Percentiles rank a stretch among this genome's conserved stretches.
phyloP scores from a whole-genome alignment of 2,329 filamentous ascomycete genomes.

The Phialophora verrucosa region DNA sequence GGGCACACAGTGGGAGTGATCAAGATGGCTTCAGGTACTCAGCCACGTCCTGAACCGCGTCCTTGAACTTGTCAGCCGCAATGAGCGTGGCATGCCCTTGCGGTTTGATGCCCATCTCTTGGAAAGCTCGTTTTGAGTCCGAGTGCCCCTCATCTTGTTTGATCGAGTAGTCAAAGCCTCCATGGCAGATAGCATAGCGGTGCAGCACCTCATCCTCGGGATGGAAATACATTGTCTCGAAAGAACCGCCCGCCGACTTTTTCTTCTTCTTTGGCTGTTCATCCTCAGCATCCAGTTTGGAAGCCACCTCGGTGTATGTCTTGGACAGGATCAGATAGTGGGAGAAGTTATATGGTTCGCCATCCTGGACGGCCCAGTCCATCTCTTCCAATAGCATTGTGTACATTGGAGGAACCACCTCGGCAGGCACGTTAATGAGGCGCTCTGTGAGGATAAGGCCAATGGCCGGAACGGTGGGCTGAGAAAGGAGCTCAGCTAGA shows the following conservation, averaged over 20 bases:
- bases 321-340: conserved; percentile 93
- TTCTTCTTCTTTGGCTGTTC: conserved; percentile 70
- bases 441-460: conserved; percentile 90
- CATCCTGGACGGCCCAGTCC: conserved; percentile 82
- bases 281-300: conserved; percentile 73
- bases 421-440: conserved; percentile 94
- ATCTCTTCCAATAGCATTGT: conserved; percentile 92
- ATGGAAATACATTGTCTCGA: conserved; percentile 85
- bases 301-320: conserved; percentile 88
- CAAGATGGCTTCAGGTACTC: conserved; percentile 68
- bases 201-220: conserved; percentile 91
- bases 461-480: conserved; percentile 64
- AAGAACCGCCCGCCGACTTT: conserved; percentile 57
- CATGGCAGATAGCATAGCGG: conserved; percentile 72
- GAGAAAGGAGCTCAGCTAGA: conserved; percentile 64
- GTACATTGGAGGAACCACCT: conserved; percentile 93
- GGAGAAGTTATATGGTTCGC: conserved; percentile 89
- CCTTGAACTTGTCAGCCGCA: conserved; percentile 76
- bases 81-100: conserved; percentile 86
- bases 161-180: conserved; percentile 78
- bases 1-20: conserved; percentile 56
- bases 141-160: conserved; percentile 76
- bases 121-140: conserved; percentile 92
- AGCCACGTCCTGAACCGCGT: conserved; percentile 74
- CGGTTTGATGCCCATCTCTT: conserved; percentile 86